Conservation (phyloP, 352 stramenopile species). For the Phytophthora constricta region DNA sequence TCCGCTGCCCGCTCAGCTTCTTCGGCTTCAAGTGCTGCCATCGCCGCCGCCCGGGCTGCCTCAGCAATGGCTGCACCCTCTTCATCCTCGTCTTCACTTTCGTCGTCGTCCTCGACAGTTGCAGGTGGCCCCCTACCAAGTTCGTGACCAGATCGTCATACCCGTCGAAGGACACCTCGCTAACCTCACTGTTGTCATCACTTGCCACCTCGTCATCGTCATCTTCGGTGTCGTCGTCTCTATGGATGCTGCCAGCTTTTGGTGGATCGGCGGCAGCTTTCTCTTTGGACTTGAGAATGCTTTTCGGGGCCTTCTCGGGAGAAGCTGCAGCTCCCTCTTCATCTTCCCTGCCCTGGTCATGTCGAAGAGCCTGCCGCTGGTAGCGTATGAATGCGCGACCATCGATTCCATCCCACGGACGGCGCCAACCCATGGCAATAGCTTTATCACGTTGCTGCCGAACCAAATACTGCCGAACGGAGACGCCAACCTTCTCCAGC, state of each 20-base stretch:
- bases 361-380: conserved; percentile 53
- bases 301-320: conserved; percentile 13
- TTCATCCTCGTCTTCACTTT: conserved; percentile 38
- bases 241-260: conserved; percentile 10
- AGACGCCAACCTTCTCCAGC: conserved; percentile 53
- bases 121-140: conserved; percentile 5
- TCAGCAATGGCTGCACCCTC: conserved; percentile 22
- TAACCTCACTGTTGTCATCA: conserved; percentile 78
- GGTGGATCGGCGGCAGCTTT: conserved; percentile 26
- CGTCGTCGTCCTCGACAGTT: conserved; percentile 22
- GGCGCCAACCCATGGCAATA: conserved; percentile 58
- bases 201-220: conserved; percentile 22
- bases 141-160: conserved; percentile 65
- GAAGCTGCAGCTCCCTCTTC: conserved; percentile 20
- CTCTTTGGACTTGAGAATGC: conserved; percentile 6
- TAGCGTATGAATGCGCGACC: conserved; percentile 69
- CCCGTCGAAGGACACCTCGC: conserved; percentile 72
- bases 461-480: conserved; percentile 61
- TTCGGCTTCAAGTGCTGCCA: conserved; percentile 46
- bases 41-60: conserved; percentile 24
- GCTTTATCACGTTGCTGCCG: conserved; percentile 69
- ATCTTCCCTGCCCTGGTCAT: conserved; percentile 37
- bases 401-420: conserved; percentile 71
- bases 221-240: conserved; percentile 24
- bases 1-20: conserved; percentile 27